Percentiles rank a stretch among this genome's conserved stretches.
These are phyloP conservation scores for Candida gigantensis DNA, from an alignment of 1,139 yeast species.

Conservation along the genomic window DNA sequence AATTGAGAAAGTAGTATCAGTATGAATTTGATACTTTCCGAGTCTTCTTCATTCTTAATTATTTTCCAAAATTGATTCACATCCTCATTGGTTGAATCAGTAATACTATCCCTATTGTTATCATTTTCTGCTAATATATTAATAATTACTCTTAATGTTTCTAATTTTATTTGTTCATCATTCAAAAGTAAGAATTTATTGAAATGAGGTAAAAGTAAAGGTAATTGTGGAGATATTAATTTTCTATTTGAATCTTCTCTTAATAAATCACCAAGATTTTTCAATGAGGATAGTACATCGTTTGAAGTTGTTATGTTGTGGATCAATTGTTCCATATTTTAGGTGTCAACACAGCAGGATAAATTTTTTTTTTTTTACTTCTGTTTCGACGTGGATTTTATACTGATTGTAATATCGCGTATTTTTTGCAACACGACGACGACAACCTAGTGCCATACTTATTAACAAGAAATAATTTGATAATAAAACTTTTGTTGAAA, in stretches of 20 bases:
- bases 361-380: too few species aligned
- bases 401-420: too few species aligned
- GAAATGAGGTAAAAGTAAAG: conserved; percentile 12
- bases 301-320: conserved; percentile 4
- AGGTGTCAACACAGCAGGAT: too few species aligned
- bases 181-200: conserved; percentile 11
- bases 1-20: conserved; percentile 37
- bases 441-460: too few species aligned
- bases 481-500: too few species aligned
- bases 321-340: conserved; percentile 10
- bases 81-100: conserved; percentile 12
- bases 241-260: conserved; percentile 28
- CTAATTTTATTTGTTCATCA: conserved; percentile 14
- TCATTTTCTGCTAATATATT: conserved; percentile 43
- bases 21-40: conserved; percentile 7
- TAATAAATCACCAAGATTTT: conserved; percentile 28
- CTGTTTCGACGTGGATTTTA: too few species aligned
- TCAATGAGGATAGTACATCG: conserved; percentile 10
- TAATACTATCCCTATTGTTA: conserved; percentile 27
- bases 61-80: conserved; percentile 25
- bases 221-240: conserved; percentile 12
- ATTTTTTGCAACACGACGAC: too few species aligned
- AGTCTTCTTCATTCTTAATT: conserved; percentile 2
- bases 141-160: conserved; percentile 30
- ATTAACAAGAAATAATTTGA: too few species aligned